Base-by-base conservation (phyloP, 169 alveolate species). In the Blepharisma undulans region DNA sequence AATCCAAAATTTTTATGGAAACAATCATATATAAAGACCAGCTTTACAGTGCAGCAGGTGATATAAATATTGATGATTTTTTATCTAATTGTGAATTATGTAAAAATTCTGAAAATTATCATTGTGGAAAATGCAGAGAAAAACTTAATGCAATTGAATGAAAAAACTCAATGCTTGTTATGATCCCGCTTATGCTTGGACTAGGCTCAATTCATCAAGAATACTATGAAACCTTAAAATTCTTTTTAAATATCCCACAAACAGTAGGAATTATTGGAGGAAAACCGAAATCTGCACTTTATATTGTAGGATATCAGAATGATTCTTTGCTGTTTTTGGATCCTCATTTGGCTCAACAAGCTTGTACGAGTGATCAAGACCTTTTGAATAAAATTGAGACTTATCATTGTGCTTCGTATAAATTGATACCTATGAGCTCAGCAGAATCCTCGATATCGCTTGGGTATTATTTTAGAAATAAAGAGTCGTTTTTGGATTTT, bases 251-350 rank as follows among this genome's bases (percentile, higher is more conserved):
- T 72, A 79, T 93, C 61, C 92, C 94, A 48, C 81, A 92, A 61
- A 89, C 94, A 80, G 92, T 95, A 32, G 98, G 98, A 14, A 86
- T 96, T 0, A 90, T 96, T 2, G 98, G 98, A 60, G 98, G 98
- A 29, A 95, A 95, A 90, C 94, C 95, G 22, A 90, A 92, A 59
- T 93, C 93, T 72, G 98, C 98, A 18, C 92, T 94, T 34, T 96
- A 94, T 86, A 92, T 96, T 60, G 96, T 94, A 1, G 98, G 98
- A 19, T 85, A 90, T 85, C 93, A 94, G 90, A 91, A 91, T 32
- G 88, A 94, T 80, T 91, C 91, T 22, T 80, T 93, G 30, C 84
- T 96, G 21, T 94, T 94, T 92, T 79, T 96, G 33, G 98, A 96
- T 80, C 98, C 98, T 60, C 98, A 96, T 91, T 95, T 88, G 84